Evolutionary conservation across 2,329 filamentous ascomycete species (phyloP).

Genomic region (Curvularia sp.): DNA sequence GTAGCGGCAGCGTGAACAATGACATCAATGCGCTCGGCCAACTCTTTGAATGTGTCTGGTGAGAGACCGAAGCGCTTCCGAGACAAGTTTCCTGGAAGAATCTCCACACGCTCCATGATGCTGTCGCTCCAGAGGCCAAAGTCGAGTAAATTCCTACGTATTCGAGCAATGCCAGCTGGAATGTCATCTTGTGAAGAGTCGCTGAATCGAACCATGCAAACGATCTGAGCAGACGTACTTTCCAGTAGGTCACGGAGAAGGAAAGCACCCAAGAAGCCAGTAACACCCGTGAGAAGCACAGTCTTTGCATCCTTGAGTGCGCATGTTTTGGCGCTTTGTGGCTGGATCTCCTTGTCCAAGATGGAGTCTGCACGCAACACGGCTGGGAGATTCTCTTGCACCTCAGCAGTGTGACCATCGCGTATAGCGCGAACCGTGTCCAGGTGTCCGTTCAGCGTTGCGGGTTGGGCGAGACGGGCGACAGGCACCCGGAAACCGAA

Average conservation of each 20-base stretch:
- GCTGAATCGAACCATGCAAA: conserved; percentile 76
- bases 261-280: conserved; percentile 78
- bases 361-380: conserved; percentile 71
- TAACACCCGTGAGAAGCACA: conserved; percentile 75
- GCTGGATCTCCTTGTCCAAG: conserved; percentile 73
- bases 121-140: conserved; percentile 78
- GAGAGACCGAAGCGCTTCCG: conserved; percentile 72
- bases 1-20: conserved; percentile 80
- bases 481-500: conserved; percentile 78
- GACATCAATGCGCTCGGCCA: conserved; percentile 71
- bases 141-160: conserved; percentile 79
- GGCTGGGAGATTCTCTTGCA: conserved; percentile 76
- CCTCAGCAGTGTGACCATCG: conserved; percentile 74
- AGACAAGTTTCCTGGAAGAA: conserved; percentile 75
- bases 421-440: conserved; percentile 73
- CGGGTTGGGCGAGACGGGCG: conserved; percentile 71
- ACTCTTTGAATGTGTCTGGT: conserved; percentile 68
- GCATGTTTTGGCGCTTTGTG: conserved; percentile 60
- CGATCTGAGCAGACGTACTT: conserved; percentile 70
- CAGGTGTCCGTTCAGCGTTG: conserved; percentile 75
- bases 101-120: conserved; percentile 78
- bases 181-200: conserved; percentile 70
- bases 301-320: conserved; percentile 71
- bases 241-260: conserved; percentile 73
- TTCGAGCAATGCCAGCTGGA: conserved; percentile 72